Evolutionary conservation across 768 basidiomycete species (phyloP).

Genomic region (Boletus rubropictus): DNA sequence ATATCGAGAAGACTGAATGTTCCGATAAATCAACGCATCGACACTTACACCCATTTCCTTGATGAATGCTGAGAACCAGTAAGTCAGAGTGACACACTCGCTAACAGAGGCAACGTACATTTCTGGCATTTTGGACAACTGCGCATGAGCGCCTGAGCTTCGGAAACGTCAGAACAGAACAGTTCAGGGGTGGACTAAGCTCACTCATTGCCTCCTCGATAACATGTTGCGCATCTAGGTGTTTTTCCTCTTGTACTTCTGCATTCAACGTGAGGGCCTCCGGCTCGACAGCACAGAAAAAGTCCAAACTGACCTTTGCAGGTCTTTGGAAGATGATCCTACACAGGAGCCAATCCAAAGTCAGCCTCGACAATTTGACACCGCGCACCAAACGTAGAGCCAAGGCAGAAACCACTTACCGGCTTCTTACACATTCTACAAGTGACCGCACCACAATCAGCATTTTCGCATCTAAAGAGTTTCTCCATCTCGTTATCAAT

Average conservation of each 20-base stretch:
- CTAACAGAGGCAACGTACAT: slow-evolving; percentile 38
- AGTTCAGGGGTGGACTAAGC: slow-evolving; percentile 16
- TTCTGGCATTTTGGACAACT: slow-evolving; percentile 84
- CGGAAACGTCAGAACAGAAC: slow-evolving; percentile 2
- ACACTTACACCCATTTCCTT: slow-evolving; percentile 68
- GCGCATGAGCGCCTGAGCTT: slow-evolving; percentile 77
- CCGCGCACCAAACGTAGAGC: neutral
- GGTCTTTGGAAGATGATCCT: slow-evolving; percentile 79
- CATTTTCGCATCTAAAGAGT: slow-evolving; percentile 50
- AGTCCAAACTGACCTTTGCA: slow-evolving; percentile 53
- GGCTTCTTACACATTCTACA: slow-evolving; percentile 75
- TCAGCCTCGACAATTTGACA: neutral
- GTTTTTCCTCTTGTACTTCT: slow-evolving; percentile 75
- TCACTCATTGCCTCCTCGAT: slow-evolving; percentile 93
- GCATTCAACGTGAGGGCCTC: neutral
- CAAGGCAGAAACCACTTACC: slow-evolving; percentile 35
- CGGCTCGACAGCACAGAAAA: neutral
- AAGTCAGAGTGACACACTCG: neutral
- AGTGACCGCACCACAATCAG: slow-evolving; percentile 68
- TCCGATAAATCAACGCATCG: neutral
- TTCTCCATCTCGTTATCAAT: slow-evolving; percentile 65
- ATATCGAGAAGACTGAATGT: neutral
- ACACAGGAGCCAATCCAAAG: neutral
- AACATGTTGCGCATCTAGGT: slow-evolving; percentile 66
- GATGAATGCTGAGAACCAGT: slow-evolving; percentile 54